Evolutionary conservation across 1,284 basidiomycete species (phyloP).

Genomic region (Cystobasidiaceae sp.): DNA sequence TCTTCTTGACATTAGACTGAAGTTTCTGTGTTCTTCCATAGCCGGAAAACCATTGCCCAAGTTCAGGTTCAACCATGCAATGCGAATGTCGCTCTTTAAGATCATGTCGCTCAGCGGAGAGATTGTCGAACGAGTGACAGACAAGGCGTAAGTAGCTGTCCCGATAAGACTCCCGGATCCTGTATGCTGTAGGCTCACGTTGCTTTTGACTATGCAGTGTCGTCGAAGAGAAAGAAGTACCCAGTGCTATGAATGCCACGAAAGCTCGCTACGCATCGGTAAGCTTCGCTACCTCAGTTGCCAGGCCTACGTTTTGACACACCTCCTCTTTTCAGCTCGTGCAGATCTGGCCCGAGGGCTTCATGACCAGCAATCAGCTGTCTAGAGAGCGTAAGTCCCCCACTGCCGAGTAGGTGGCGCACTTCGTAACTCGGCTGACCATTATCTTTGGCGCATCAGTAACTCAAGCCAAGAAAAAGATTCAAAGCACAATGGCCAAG

Average conservation of each 20-base stretch:
- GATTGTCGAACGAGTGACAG: slow-evolving; percentile 34
- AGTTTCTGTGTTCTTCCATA: neutral
- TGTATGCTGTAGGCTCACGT: neutral
- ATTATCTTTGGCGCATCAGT: neutral
- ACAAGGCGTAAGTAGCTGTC: slow-evolving; percentile 39
- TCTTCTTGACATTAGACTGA: neutral
- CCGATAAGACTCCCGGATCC: neutral
- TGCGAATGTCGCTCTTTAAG: slow-evolving; percentile 35
- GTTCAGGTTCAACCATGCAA: slow-evolving; percentile 36
- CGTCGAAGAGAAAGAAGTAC: slow-evolving; percentile 36
- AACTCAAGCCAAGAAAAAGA: slow-evolving; percentile 28
- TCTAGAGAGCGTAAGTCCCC: slow-evolving; percentile 39
- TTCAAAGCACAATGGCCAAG: slow-evolving; percentile 11
- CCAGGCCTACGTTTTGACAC: neutral
- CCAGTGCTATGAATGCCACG: slow-evolving; percentile 33
- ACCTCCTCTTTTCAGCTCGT: slow-evolving; percentile 25
- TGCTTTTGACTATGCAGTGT: slow-evolving; percentile 16
- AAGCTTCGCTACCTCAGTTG: neutral
- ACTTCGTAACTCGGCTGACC: neutral
- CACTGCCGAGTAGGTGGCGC: neutral
- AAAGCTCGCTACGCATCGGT: slow-evolving; percentile 36
- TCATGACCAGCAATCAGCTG: slow-evolving; percentile 38
- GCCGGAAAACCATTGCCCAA: slow-evolving; percentile 37
- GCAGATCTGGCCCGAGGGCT: slow-evolving; percentile 36
- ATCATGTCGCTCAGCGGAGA: slow-evolving; percentile 33